Evolutionary conservation across 352 stramenopile species (phyloP).

Genomic region (Phytophthora hybrid): DNA sequence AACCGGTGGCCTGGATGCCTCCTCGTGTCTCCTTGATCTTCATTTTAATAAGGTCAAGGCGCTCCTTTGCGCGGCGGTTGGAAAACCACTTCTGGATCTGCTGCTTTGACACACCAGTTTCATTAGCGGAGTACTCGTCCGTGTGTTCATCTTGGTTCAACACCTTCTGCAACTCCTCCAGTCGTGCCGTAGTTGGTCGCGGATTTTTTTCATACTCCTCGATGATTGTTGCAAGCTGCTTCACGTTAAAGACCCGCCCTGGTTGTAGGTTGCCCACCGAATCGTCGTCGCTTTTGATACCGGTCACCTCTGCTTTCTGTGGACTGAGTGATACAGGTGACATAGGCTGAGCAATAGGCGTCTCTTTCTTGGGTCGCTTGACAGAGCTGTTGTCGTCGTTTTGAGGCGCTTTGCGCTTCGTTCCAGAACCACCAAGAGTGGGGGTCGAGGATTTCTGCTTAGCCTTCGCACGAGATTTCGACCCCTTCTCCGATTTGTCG

Average conservation of each 20-base stretch:
- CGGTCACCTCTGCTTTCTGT: constrained; percentile 22
- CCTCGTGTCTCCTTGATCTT: constrained; percentile 62
- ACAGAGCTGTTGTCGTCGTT: constrained; percentile 33
- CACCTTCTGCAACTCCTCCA: constrained; percentile 77
- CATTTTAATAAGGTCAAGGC: constrained; percentile 83
- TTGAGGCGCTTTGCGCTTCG: constrained; percentile 40
- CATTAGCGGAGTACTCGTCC: constrained; percentile 59
- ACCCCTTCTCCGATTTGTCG: constrained; percentile 46
- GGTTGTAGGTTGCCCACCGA: constrained; percentile 43
- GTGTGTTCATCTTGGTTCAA: constrained; percentile 80
- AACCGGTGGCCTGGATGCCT: constrained; percentile 37
- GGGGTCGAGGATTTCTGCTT: constrained; percentile 37
- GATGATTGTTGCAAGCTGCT: constrained; percentile 86
- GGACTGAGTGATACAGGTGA: not conserved
- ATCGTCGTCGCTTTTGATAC: constrained; percentile 35
- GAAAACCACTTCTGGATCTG: constrained; percentile 90
- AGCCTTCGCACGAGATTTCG: constrained; percentile 34
- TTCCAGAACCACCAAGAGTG: constrained; percentile 15
- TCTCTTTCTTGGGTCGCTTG: constrained; percentile 51
- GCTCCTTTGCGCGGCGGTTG: constrained; percentile 82
- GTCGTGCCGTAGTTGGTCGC: constrained; percentile 60
- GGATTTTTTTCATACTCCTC: constrained; percentile 89
- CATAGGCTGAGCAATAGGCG: not conserved
- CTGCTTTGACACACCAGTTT: constrained; percentile 69
- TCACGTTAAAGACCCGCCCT: constrained; percentile 86